Conservation (phyloP, 2,329 filamentous ascomycete species). For the Paracorniculantispora psalliotae region DNA sequence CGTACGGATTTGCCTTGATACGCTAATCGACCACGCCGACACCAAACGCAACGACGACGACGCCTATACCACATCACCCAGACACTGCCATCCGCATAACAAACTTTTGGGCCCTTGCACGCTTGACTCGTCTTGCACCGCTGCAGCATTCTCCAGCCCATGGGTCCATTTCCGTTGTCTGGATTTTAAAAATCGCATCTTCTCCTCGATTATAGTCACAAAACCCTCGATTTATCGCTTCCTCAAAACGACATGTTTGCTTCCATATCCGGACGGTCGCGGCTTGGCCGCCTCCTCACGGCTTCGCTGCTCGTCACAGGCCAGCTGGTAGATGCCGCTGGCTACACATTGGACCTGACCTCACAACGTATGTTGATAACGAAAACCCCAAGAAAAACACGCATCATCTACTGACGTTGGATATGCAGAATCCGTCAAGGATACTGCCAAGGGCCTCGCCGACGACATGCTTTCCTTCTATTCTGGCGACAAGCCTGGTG, state of each 20-base stretch:
- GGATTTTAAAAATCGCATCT: background rate
- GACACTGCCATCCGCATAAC: background rate
- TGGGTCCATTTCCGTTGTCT: background rate
- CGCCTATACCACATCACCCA: background rate
- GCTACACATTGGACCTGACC: constrained; percentile 4
- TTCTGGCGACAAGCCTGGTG: constrained; percentile 44
- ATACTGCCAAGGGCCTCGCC: constrained; percentile 45
- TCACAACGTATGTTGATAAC: constrained; percentile 5
- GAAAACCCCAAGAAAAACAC: too few relatives aligned
- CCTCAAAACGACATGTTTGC: background rate
- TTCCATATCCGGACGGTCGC: background rate
- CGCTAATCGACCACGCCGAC: too few relatives aligned
- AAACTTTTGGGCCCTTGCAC: constrained; percentile 1
- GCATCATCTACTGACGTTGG: background rate
- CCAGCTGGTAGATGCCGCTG: background rate
- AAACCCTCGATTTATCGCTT: background rate
- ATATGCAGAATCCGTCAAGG: constrained; percentile 43
- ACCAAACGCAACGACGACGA: background rate
- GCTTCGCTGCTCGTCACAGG: background rate
- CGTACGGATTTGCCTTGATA: too few relatives aligned
- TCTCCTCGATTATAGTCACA: background rate
- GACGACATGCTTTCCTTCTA: constrained; percentile 43
- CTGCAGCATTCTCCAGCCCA: background rate
- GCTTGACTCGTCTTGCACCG: background rate
- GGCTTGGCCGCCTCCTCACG: background rate